These are phyloP conservation scores for Fusarium bactridioides DNA, from an alignment of 2,329 filamentous ascomycete genomes.

Conservation along the genomic window DNA sequence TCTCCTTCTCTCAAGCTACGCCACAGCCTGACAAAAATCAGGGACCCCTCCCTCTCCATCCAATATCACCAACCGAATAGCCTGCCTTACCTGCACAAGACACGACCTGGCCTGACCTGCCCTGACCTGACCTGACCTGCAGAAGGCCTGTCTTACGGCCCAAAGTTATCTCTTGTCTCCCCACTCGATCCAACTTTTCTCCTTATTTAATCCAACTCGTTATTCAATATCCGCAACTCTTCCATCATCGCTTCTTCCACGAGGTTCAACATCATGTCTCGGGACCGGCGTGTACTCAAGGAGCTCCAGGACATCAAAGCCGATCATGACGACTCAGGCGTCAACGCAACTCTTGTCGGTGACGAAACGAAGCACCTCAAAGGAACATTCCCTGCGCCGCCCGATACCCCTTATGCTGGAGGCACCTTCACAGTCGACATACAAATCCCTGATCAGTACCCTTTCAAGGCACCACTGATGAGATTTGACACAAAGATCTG, in stretches of 20 bases:
- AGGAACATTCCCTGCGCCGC: slow-evolving; percentile 84
- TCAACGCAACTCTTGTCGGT: slow-evolving; percentile 71
- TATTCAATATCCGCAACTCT: no score
- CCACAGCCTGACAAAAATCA: slow-evolving; percentile 14
- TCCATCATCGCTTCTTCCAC: not conserved
- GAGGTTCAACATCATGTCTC: slow-evolving; percentile 51
- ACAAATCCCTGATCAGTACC: slow-evolving; percentile 85
- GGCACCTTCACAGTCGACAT: slow-evolving; percentile 86
- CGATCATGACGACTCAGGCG: slow-evolving; percentile 77
- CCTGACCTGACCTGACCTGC: not conserved
- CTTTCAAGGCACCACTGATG: slow-evolving; percentile 92
- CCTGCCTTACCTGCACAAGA: slow-evolving; percentile 11
- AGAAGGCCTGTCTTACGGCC: slow-evolving; percentile 1
- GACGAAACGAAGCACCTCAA: slow-evolving; percentile 81
- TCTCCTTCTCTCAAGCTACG: not conserved
- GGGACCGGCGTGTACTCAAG: slow-evolving; percentile 72
- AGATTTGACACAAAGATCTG: slow-evolving; percentile 92
- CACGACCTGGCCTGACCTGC: not conserved
- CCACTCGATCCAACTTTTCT: not conserved
- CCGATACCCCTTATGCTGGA: slow-evolving; percentile 92
- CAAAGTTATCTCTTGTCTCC: not conserved
- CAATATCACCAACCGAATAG: slow-evolving; percentile 1
- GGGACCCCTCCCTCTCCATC: slow-evolving; percentile 26
- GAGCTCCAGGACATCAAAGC: slow-evolving; percentile 78
- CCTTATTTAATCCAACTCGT: not conserved